These are phyloP conservation scores for Ephemerocybe angulata DNA, from an alignment of 768 basidiomycete genomes.

Conservation along the genomic window DNA sequence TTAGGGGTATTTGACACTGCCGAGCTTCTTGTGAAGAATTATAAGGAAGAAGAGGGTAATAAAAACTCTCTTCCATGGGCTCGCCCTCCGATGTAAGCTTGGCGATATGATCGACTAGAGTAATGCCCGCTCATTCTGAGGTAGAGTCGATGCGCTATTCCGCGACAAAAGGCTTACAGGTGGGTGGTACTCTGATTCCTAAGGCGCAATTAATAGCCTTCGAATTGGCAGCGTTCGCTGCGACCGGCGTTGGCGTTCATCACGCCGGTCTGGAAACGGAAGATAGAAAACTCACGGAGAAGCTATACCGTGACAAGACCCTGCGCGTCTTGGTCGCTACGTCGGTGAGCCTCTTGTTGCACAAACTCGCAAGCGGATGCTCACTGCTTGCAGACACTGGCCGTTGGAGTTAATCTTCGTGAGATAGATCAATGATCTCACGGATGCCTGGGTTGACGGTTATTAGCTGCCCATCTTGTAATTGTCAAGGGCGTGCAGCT, in stretches of 20 bases:
- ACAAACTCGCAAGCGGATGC: background rate
- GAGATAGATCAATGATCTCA: slow-evolving; percentile 21
- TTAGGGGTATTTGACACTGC: slow-evolving; percentile 66
- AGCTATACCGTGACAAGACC: slow-evolving; percentile 59
- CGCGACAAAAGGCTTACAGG: slow-evolving; percentile 65
- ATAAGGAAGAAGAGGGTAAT: slow-evolving; percentile 48
- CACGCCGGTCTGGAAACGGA: slow-evolving; percentile 80
- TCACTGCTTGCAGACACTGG: slow-evolving; percentile 63
- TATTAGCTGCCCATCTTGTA: slow-evolving; percentile 83
- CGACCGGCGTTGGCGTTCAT: slow-evolving; percentile 80
- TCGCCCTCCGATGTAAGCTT: slow-evolving; percentile 47
- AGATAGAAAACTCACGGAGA: slow-evolving; percentile 74
- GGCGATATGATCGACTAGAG: background rate
- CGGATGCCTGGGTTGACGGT: background rate
- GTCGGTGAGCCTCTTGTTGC: slow-evolving; percentile 47
- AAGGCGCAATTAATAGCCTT: background rate
- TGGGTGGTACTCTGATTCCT: slow-evolving; percentile 26
- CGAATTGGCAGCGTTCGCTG: slow-evolving; percentile 50
- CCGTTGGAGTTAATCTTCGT: slow-evolving; percentile 96
- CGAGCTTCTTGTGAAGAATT: slow-evolving; percentile 72
- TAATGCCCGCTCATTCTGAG: background rate
- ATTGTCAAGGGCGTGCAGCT: slow-evolving; percentile 87
- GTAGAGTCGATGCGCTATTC: slow-evolving; percentile 55
- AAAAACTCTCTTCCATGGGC: slow-evolving; percentile 65
- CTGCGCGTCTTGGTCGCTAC: slow-evolving; percentile 76